Base-by-base conservation (phyloP, 129 eudicot genomes). In the Lonicera japonica region DNA sequence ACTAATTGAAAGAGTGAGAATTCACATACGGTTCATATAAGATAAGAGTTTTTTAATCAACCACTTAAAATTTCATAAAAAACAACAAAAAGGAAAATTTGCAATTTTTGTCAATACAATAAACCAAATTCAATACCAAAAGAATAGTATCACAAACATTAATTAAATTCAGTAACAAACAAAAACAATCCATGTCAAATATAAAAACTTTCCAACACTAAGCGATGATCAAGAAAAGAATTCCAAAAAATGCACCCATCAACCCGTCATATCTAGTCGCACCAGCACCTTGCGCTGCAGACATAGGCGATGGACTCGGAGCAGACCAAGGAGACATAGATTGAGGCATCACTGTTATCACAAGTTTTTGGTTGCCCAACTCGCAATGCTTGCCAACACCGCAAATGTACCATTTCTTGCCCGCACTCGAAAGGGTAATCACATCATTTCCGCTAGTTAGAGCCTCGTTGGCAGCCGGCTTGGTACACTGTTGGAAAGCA, bases 351-450 rank as follows among this genome's bases (percentile, higher is more conserved):
- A 74, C 79, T 18, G 15, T 68, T 20, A 74, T 61, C 43, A 56
- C 63, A 1, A 67, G 65, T 38, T 61, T 68, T 72, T 22, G 29
- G 20, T 52, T 62, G 23, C 75, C 75, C 19, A 8, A 9, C n/a
- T 43, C 72, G 25, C 83, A 81, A 8, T 77, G 77, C 7, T 65
- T 50, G 21, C 65, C 77, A 0, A 81, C 77, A 13, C 82, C 79
- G 57, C 80, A 77, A 56, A 81, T 55, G 62, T 81, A 81, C 83
- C 83, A 81, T 55, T 77, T 81, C 8, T 51, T 70, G 58, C 80
- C 87, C 0, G 83, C 77, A 9, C 68, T 69, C 18, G 61, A 34
- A 50, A 81, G 77, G 50, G 80, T 40, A 47, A 81, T 69, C 36
- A 17, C 43, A 36, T 81, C 83, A 52, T 54, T 70, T 43, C 83